Evolutionary conservation across 768 basidiomycete genomes (phyloP).

Genomic region (Trametes cingulata): DNA sequence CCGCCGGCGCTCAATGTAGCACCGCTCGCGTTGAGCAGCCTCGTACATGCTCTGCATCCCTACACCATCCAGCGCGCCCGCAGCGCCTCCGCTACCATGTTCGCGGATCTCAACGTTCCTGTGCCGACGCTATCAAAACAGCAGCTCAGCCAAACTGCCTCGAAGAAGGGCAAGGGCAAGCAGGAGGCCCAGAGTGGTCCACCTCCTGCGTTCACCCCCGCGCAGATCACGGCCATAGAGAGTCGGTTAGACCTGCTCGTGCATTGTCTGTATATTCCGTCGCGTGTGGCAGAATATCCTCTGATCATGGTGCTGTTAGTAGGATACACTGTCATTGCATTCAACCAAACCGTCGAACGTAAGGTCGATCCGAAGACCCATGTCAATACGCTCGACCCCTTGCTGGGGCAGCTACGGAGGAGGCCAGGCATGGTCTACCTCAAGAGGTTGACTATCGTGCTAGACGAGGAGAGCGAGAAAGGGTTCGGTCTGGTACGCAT

Average conservation of each 20-base stretch:
- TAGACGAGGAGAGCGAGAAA: conserved; percentile 85
- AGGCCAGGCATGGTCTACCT: conserved; percentile 64
- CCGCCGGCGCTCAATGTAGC: conserved; percentile 40
- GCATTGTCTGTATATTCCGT: conserved; percentile 55
- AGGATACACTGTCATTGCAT: conserved; percentile 81
- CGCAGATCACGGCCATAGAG: conserved; percentile 62
- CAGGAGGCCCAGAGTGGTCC: conserved; percentile 36
- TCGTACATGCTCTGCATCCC: not conserved
- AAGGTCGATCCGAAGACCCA: conserved; percentile 74
- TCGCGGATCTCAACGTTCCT: conserved; percentile 30
- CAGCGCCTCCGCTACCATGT: conserved; percentile 17
- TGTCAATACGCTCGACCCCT: conserved; percentile 57
- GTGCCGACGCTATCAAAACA: conserved; percentile 20
- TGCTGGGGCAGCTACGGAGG: conserved; percentile 61
- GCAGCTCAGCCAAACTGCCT: conserved; percentile 18
- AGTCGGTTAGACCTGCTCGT: conserved; percentile 66
- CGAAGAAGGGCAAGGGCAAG: conserved; percentile 64
- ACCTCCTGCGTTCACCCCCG: conserved; percentile 45
- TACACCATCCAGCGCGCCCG: not conserved
- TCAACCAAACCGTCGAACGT: conserved; percentile 72
- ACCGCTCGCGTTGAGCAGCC: no score
- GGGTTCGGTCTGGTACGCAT: conserved; percentile 73
- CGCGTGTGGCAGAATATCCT: not conserved
- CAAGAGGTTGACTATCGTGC: conserved; percentile 76
- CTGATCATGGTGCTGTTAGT: conserved; percentile 46